Conservation (phyloP, 176 grass and related monocot genomes). For the Oryza officinalis region DNA sequence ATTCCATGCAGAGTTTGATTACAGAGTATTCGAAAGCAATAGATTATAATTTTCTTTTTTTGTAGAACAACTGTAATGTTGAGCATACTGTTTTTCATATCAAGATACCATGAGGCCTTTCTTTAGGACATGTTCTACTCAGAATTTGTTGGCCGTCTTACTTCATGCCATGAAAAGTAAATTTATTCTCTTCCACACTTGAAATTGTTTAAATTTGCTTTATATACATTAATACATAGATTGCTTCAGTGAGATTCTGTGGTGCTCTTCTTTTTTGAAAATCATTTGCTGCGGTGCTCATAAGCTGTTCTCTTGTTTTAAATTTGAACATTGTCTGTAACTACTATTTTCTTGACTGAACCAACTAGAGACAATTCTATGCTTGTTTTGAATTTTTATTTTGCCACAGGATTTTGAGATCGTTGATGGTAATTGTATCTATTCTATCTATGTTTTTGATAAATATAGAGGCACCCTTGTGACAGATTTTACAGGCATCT, state of each 20-base stretch:
- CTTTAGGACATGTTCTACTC: constrained; percentile 22
- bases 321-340: neutral
- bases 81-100: constrained; percentile 1
- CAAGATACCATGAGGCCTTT: neutral
- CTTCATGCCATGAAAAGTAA: constrained; percentile 22
- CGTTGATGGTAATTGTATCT: neutral
- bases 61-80: neutral
- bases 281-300: neutral
- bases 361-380: neutral
- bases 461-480: neutral
- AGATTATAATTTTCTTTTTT: neutral
- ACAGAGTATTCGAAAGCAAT: neutral
- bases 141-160: neutral
- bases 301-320: neutral
- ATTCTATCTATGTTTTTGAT: neutral
- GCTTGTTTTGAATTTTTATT: neutral
- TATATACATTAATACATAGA: neutral
- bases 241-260: constrained; percentile 26
- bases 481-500: neutral
- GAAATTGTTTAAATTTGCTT: constrained; percentile 24
- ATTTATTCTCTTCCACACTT: constrained; percentile 3
- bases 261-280: neutral
- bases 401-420: neutral
- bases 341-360: neutral
- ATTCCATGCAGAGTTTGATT: neutral